Evolutionary conservation across 768 basidiomycete species (phyloP), one percentile per base, ranked within the genome.

Genomic region (Russula compacta): DNA sequence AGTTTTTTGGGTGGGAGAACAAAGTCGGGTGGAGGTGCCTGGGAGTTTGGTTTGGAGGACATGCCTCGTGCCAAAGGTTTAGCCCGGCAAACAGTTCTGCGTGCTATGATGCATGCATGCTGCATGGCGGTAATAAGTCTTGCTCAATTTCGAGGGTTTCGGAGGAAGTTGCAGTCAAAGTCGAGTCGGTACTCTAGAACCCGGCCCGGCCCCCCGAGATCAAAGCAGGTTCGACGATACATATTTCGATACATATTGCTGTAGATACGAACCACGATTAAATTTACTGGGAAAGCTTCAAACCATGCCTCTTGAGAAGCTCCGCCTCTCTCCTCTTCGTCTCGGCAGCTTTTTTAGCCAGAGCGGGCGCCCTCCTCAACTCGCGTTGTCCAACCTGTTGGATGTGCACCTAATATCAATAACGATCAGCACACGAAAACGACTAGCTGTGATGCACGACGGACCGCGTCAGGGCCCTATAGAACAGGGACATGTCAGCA

Each of bases 311-410:
- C 48, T 79, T 76, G 66, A 88, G 72, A 53, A 90, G 69, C 6
- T 69, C 76, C n/a, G 73, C 76, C 70, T 92, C 86, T 71, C 78
- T 87, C 74, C 77, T 77, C 72, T 80, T 81, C 48, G 79, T 69
- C 61, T 82, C 83, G 12, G 74, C 75, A 6, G 79, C 74, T 61
- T 80, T 82, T 69, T 80, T 76, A 29, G 73, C 78, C 3, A 97
- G 74, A 12, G 63, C 78, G 0, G 82, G 81, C 1, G 85, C 91
- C 29, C 92, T 84, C 74, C 82, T 88, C 65, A 98, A 77, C 74
- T 98, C 95, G 48, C 85, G 78, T 69, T 87, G 87, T 9, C 95
- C 95, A 47, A 98, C 89, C 74, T 98, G 95, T 71, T 95, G 92
- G 54, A 97, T 87, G 74, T 98, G 95, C 3, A 97, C 92, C 81